phyloP scores from a whole-genome alignment of 257 asterid genomes.

The Nicotiana paniculata region DNA sequence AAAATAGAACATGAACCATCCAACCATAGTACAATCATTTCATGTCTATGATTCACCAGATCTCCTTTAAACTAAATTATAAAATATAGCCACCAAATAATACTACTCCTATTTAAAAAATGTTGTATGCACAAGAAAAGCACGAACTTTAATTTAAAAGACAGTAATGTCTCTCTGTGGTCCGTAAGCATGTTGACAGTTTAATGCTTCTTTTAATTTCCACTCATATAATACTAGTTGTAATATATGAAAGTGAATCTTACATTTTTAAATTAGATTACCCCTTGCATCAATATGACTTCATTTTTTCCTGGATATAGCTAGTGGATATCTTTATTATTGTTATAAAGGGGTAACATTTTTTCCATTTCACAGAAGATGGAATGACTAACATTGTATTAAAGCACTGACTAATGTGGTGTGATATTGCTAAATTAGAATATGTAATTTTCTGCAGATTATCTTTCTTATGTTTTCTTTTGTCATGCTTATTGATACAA shows the following conservation, averaged over 20 bases:
- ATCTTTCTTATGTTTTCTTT: neutral
- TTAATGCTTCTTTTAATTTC: neutral
- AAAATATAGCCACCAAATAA: slow-evolving; percentile 3
- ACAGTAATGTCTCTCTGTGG: neutral
- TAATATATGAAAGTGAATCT: neutral
- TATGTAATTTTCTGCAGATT: neutral
- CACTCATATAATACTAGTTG: neutral
- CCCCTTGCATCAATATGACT: neutral
- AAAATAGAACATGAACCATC: slow-evolving; percentile 10
- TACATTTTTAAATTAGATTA: neutral
- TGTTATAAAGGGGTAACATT: neutral
- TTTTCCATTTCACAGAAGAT: neutral
- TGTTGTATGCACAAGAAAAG: neutral
- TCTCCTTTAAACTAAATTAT: neutral
- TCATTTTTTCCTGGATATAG: neutral
- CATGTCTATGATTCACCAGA: slow-evolving; percentile 4
- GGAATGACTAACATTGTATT: neutral
- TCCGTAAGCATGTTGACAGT: neutral
- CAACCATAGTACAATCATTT: slow-evolving; percentile 6
- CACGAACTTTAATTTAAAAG: neutral
- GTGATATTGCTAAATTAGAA: neutral
- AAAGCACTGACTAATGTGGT: too few species aligned
- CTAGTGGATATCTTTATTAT: neutral
- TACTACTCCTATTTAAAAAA: neutral
- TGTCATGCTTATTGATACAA: too few species aligned